Evolutionary conservation across 306 rosid genomes (phyloP), one percentile per base, ranked within the genome.

Genomic region (Cucumis sativus): DNA sequence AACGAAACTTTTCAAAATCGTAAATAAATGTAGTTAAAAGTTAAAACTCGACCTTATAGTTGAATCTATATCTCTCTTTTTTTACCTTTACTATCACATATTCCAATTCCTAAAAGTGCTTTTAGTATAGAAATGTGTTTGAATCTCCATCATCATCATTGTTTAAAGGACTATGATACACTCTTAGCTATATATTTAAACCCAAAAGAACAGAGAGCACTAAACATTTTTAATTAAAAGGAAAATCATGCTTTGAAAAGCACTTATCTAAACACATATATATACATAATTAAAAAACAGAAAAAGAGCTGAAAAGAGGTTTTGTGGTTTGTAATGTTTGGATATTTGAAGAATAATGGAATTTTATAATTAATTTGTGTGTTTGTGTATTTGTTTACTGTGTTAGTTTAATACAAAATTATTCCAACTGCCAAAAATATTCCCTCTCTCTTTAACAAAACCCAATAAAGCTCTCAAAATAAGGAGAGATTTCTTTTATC

Each of bases 401-500:
- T 4, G 12, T 71, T 51, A 28, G 45, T 51, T 72, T 72, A 23
- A 43, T 20, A 18, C 35, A 18, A 65, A 65, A 65, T 33, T 33
- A 33, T 33, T 33, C 2, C 13, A 78, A 78, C 92, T 89, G 96
- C 90, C 90, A 87, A 86, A 78, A 78, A 65, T 78, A 72, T 72
- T 72, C 71, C 80, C 74, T 79, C 83, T 74, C 85, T 74, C 96
- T 91, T 90, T 90, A 90, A 79, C 94, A 80, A 85, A 88, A 84
- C 89, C 97, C 96, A 69, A 91, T 91, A 90, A 93, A 93, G 94
- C 86, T 85, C 87, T 83, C 76, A 79, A 79, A 52, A 59, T 80
- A 84, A 30, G 76, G 60, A 43, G 60, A 43, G n/a, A 52, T 16
- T 77, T 33, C 33, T 33, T 87, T 87, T 83, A 80, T 82, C 84